Conservation (phyloP, 805 yeast species). For the Metschnikowia picachoensis region DNA sequence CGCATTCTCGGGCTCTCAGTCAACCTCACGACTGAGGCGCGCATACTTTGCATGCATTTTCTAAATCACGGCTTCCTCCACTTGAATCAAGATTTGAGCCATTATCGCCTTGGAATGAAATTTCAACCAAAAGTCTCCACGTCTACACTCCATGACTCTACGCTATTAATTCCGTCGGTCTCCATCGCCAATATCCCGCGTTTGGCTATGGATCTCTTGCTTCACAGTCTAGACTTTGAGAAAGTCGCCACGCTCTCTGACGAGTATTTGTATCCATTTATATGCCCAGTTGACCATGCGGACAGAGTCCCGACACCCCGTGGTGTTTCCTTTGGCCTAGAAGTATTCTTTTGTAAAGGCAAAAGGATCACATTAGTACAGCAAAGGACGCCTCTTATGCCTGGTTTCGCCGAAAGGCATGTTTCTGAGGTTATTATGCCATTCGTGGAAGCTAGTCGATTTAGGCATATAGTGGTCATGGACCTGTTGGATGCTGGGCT, state of each 20-base stretch:
- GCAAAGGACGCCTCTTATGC: constrained; percentile 81
- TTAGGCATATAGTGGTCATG: constrained; percentile 49
- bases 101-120: constrained; percentile 2
- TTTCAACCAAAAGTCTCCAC: constrained; percentile 6
- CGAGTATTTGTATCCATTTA: constrained; percentile 69
- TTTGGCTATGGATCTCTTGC: constrained; percentile 65
- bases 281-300: constrained; percentile 64
- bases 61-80: no score
- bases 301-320: constrained; percentile 14
- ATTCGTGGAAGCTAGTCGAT: constrained; percentile 39
- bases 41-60: no score
- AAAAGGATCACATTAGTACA: constrained; percentile 58
- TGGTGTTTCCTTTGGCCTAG: constrained; percentile 59
- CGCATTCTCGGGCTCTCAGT: no score
- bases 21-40: no score
- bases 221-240: constrained; percentile 55
- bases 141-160: constrained; percentile 24
- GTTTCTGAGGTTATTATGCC: constrained; percentile 49
- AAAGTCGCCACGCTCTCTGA: constrained; percentile 58
- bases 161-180: constrained; percentile 71
- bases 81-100: neutral
- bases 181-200: constrained; percentile 92
- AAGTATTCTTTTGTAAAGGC: constrained; percentile 48
- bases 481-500: constrained; percentile 74
- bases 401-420: constrained; percentile 52